These are phyloP conservation scores for Penicillium steckii DNA, from an alignment of 495 filamentous ascomycete species.

Conservation along the genomic window DNA sequence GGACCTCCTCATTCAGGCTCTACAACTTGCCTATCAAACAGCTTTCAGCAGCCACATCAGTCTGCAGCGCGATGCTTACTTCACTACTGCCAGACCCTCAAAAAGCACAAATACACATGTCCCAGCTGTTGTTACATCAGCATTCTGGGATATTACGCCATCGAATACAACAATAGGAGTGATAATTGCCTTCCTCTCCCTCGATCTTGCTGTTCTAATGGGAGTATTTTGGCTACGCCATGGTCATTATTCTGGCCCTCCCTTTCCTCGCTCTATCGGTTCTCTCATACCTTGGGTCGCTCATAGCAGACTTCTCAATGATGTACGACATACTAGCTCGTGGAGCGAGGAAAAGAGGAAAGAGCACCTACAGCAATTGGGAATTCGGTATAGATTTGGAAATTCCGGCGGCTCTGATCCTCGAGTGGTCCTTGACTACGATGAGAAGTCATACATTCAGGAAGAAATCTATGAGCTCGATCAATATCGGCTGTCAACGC, in stretches of 20 bases:
- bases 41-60: conserved; percentile 20
- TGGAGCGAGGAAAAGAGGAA: conserved; percentile 5
- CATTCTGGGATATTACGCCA: conserved; percentile 15
- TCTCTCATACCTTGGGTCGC: conserved; percentile 25
- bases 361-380: background rate
- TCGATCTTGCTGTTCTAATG: conserved; percentile 19
- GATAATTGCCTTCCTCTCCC: conserved; percentile 18
- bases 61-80: conserved; percentile 11
- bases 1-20: background rate
- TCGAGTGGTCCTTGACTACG: conserved; percentile 2
- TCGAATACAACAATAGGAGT: conserved; percentile 18
- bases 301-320: conserved; percentile 15
- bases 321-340: conserved; percentile 1
- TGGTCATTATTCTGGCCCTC: conserved; percentile 17
- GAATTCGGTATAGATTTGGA: conserved; percentile 1
- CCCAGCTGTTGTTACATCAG: background rate
- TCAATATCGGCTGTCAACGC: background rate
- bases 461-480: background rate
- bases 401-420: background rate
- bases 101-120: background rate
- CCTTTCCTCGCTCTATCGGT: conserved; percentile 20
- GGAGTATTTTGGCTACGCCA: conserved; percentile 17
- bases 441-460: background rate
- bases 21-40: conserved; percentile 14
- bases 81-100: background rate